phyloP scores from a whole-genome alignment of 495 filamentous ascomycete genomes.

The Hypoxylon fuscum region DNA sequence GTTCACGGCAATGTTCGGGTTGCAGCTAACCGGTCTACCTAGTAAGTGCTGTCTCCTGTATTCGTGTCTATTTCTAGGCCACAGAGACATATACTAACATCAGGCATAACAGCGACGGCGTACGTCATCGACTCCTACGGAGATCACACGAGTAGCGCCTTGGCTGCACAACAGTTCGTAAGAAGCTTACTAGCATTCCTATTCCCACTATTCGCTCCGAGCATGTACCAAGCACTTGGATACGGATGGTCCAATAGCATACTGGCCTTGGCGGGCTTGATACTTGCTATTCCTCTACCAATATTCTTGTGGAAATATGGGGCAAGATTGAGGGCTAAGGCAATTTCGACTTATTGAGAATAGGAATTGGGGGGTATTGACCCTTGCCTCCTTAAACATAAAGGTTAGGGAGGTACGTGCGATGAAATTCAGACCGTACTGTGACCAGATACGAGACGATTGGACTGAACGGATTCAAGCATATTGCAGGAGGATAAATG shows the following conservation, averaged over 20 bases:
- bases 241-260: constrained; percentile 65
- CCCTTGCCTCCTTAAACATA: background rate
- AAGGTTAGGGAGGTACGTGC: too few relatives aligned
- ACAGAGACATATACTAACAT: constrained; percentile 21
- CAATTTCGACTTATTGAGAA: background rate
- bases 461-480: too few relatives aligned
- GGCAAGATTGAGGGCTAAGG: constrained; percentile 42
- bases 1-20: constrained; percentile 30
- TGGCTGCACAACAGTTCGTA: constrained; percentile 70
- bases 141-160: constrained; percentile 73
- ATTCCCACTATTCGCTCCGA: constrained; percentile 76
- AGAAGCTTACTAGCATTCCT: constrained; percentile 73
- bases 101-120: constrained; percentile 36
- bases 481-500: background rate
- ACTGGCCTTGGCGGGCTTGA: constrained; percentile 60
- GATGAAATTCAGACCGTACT: too few relatives aligned
- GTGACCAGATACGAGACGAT: too few relatives aligned
- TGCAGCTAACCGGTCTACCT: background rate
- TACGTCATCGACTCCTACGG: constrained; percentile 79
- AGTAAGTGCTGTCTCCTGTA: background rate
- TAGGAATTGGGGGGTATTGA: background rate
- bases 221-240: constrained; percentile 64
- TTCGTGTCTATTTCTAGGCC: background rate
- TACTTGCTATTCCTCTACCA: constrained; percentile 54
- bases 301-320: constrained; percentile 56